These are phyloP conservation scores for Colletotrichum sojae DNA, from an alignment of 2,329 filamentous ascomycete species.

Conservation along the genomic window DNA sequence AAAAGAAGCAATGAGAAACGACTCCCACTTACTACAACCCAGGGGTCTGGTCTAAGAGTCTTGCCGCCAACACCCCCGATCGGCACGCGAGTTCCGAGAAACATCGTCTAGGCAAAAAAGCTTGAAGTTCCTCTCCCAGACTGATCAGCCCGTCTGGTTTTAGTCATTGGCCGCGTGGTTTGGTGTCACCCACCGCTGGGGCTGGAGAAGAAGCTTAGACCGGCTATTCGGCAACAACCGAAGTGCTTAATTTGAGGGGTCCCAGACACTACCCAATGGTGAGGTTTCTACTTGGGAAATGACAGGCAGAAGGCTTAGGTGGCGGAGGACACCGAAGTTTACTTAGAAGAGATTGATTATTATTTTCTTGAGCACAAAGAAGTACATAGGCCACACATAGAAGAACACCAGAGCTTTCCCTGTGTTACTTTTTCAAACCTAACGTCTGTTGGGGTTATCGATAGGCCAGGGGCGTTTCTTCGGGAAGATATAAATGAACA, in stretches of 20 bases:
- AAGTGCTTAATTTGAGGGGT: conserved; percentile 30
- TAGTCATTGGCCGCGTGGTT: conserved; percentile 22
- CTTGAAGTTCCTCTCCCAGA: conserved; percentile 21
- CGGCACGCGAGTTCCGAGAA: conserved; percentile 10
- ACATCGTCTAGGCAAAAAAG: conserved; percentile 32
- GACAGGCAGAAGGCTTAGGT: no score
- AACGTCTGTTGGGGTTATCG: no score
- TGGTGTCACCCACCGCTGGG: background rate
- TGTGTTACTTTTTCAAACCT: no score
- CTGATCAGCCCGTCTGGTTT: background rate
- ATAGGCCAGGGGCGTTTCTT: no score
- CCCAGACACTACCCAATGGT: no score
- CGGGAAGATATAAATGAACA: background rate
- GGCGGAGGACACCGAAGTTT: no score
- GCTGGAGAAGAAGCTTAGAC: conserved; percentile 27
- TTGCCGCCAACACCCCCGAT: background rate
- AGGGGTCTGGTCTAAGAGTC: background rate
- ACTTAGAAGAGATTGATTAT: no score
- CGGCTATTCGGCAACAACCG: conserved; percentile 32
- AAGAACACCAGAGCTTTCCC: no score
- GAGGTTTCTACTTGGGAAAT: no score
- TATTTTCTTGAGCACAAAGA: no score
- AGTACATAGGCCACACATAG: no score
- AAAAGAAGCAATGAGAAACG: background rate
- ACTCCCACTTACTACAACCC: background rate